Conservation (phyloP, 352 stramenopile genomes). For the Globisporangium barbulae region DNA sequence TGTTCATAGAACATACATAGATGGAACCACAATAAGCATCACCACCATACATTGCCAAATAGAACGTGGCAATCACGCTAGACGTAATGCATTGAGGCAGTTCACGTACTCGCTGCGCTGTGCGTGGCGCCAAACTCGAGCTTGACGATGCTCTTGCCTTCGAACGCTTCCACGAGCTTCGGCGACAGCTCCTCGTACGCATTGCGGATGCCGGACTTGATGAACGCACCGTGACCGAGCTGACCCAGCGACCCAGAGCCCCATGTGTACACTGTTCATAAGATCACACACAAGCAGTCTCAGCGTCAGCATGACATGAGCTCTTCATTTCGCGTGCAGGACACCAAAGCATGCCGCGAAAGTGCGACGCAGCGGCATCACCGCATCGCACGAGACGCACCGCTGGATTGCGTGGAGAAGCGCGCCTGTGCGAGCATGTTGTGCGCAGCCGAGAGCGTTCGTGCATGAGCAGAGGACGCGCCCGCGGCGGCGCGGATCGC, state of each 20-base stretch:
- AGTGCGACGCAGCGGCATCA: background rate
- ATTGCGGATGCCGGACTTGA: slow-evolving; percentile 83
- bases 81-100: background rate
- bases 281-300: background rate
- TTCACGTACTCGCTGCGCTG: slow-evolving; percentile 68
- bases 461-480: slow-evolving; percentile 13
- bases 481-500: slow-evolving; percentile 30
- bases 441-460: slow-evolving; percentile 20
- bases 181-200: slow-evolving; percentile 84
- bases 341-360: no score
- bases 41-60: slow-evolving; percentile 12
- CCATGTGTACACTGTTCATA: slow-evolving; percentile 72
- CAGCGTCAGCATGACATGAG: background rate
- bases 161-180: slow-evolving; percentile 63
- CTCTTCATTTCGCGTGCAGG: background rate
- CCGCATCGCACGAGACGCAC: slow-evolving; percentile 24
- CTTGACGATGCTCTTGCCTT: slow-evolving; percentile 57
- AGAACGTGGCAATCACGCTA: slow-evolving; percentile 1
- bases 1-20: slow-evolving; percentile 15
- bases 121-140: slow-evolving; percentile 77
- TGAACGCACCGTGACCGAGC: slow-evolving; percentile 71
- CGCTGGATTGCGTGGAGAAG: slow-evolving; percentile 65
- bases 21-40: background rate
- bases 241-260: slow-evolving; percentile 83
- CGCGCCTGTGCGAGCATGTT: slow-evolving; percentile 19